Base-by-base conservation (phyloP, 2,329 filamentous ascomycete genomes). In the Neonectria magnoliae region DNA sequence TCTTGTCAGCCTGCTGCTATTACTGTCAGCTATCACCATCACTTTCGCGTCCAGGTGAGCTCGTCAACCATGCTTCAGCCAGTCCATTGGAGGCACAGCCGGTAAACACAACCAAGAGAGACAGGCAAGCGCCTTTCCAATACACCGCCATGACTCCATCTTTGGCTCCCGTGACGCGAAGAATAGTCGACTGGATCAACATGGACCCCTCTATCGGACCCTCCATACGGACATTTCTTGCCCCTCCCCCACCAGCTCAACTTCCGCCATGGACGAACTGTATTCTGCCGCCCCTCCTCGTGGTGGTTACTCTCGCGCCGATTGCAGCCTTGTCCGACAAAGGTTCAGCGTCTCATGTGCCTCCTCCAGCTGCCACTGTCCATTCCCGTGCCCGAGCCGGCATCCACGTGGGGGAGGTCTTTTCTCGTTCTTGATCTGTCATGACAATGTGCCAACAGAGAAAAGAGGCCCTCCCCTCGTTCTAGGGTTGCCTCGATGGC, bases 281-380 rank as follows among this genome's bases (percentile, higher is more conserved):
- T 67, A 55, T 73, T 67, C 68, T 72, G 64, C 69, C 54, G 56
- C 68, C 69, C 68, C 63, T 70, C 71, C 76, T 67, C 76, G 76
- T 78, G 76, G 68, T 71, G 62, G 65, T 70, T 62, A 62, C 68
- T 66, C 56, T 59, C 60, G 64, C 58, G 53, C 61, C 64, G 63
- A 75, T 75, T 76, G 69, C 64, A 71, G 70, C 70, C 59, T 70
- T 44, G 36, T 53, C 18, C 33, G 42, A 42, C 27, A 36, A 60
- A 59, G 36, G 62, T 51, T 31, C 31, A 53, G 48, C 58, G 61
- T 25, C 60, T 72, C 71, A 69, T 74, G 66, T 67, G 54, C 53
- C 57, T 58, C 42, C 31, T 33, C 36, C 44, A 29, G 48, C 51
- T 58, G 31, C 47, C 52, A 48, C 29, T 53, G 52, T 59, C 62